Percentiles rank a stretch among this genome's conserved stretches.
These are phyloP conservation scores for Venturia aucupariae DNA, from an alignment of 2,329 filamentous ascomycete species.

Conservation along the genomic window DNA sequence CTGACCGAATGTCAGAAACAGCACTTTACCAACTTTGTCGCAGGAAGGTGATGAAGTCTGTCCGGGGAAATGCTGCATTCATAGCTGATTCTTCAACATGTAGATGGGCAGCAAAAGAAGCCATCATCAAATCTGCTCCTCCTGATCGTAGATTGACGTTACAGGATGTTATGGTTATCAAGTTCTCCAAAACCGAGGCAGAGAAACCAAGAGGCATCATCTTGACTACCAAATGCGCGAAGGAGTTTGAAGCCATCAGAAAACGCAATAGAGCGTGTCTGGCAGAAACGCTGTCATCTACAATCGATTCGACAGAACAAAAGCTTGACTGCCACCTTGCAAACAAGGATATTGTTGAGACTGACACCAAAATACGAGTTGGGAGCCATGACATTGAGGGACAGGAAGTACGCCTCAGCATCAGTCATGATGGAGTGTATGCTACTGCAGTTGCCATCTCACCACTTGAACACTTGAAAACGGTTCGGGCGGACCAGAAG, in stretches of 20 bases:
- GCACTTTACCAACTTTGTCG: slow-evolving; percentile 18
- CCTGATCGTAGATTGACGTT: background rate
- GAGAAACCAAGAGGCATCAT: background rate
- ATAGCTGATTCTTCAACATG: background rate
- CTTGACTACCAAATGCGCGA: slow-evolving; percentile 19
- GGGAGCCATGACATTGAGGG: slow-evolving; percentile 20
- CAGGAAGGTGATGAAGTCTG: slow-evolving; percentile 25
- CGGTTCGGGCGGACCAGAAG: background rate
- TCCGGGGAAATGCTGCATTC: background rate
- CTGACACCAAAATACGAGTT: background rate
- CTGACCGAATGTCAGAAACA: background rate
- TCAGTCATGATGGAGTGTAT: slow-evolving; percentile 81
- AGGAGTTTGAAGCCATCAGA: slow-evolving; percentile 21
- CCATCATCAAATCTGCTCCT: slow-evolving; percentile 34
- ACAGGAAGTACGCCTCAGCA: slow-evolving; percentile 62
- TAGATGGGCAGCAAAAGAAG: slow-evolving; percentile 44
- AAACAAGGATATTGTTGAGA: background rate
- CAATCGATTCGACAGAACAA: background rate
- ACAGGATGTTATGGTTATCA: background rate
- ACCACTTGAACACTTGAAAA: background rate
- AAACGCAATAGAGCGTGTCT: slow-evolving; percentile 16
- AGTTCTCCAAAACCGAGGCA: background rate
- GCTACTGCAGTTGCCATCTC: slow-evolving; percentile 60
- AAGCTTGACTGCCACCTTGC: background rate
- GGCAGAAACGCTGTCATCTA: background rate